phyloP scores from a whole-genome alignment of 148 eudicot genomes.

The Heliamphora exappendiculata region DNA sequence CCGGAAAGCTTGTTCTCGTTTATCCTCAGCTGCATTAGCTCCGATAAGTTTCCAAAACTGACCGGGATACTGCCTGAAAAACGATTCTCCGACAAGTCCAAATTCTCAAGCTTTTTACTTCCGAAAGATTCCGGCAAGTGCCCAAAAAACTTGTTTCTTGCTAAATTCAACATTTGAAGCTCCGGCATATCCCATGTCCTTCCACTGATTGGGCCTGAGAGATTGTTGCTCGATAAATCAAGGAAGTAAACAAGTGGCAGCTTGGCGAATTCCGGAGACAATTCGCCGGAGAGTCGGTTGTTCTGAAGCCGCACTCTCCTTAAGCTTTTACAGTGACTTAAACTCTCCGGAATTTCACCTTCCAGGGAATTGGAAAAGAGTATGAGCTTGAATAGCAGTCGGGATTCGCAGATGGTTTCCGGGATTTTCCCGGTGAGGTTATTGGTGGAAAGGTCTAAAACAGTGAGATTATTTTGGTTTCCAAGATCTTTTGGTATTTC shows the following conservation, averaged over 20 bases:
- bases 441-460: constrained; percentile 82
- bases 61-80: constrained; percentile 48
- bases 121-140: constrained; percentile 46
- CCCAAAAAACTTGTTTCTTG: constrained; percentile 51
- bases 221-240: constrained; percentile 56
- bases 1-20: constrained; percentile 42
- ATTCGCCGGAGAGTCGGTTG: constrained; percentile 51
- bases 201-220: constrained; percentile 37
- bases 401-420: constrained; percentile 44
- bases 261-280: constrained; percentile 41
- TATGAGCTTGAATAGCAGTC: constrained; percentile 58
- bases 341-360: constrained; percentile 51
- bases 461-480: constrained; percentile 57
- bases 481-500: constrained; percentile 70
- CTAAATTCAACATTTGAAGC: constrained; percentile 74
- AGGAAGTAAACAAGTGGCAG: constrained; percentile 57
- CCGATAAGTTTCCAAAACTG: constrained; percentile 37
- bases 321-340: constrained; percentile 51
- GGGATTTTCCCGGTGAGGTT: constrained; percentile 74
- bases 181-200: constrained; percentile 58
- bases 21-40: constrained; percentile 45
- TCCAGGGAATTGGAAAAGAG: constrained; percentile 68
- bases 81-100: constrained; percentile 62
- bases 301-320: constrained; percentile 57
- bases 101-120: constrained; percentile 47